Evolutionary conservation across 2,329 filamentous ascomycete genomes (phyloP), one percentile per base, ranked within the genome.

Genomic region (Thelonectria rubi): DNA sequence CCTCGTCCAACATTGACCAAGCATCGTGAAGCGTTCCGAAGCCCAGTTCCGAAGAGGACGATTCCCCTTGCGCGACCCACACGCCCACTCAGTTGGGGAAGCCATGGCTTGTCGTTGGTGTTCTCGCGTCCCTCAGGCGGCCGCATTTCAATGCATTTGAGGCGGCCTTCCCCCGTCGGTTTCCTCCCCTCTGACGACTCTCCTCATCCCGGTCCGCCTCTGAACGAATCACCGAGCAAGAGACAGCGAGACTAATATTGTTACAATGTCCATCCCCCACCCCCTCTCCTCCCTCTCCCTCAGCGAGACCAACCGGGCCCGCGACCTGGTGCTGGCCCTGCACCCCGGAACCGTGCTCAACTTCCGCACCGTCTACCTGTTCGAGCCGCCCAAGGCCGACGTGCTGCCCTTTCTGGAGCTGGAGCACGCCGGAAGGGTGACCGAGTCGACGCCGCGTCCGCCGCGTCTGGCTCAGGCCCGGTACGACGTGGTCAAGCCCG

Each of bases 321-420:
- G 77, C 2, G 69, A 75, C 40, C 62, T 74, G 2, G 74, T 80
- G 5, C 63, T 74, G 14, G 55, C 58, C 3, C 59, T 71, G 8
- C 70, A 77, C 26, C 65, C 73, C 2, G 72, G 69, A 3, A 60
- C 73, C 0, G 63, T 72, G 0, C 62, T 78, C 6, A 75, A 79
- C 57, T 87, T 86, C 66, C 78, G 83, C 10, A 78, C 81, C 32
- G 81, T 84, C 54, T 83, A 80, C 1, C 74, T 86, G 3, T 73
- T 74, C 11, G 84, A 87, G 65, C 84, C 84, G 0, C 74, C 76
- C 0, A 87, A 87, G 69, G 66, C 70, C 4, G 75, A 80, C 11
- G 77, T 86, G 65, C 63, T 81, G 1, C 65, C 60, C 0, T 86
- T 80, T 48, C 73, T 87, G 0, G 79, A 83, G n/a, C 71, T 73